Percentiles rank a stretch among this genome's conserved stretches.
These are phyloP conservation scores for Pestalotiopsis sp. DNA, from an alignment of 2,329 filamentous ascomycete species.

Conservation along the genomic window DNA sequence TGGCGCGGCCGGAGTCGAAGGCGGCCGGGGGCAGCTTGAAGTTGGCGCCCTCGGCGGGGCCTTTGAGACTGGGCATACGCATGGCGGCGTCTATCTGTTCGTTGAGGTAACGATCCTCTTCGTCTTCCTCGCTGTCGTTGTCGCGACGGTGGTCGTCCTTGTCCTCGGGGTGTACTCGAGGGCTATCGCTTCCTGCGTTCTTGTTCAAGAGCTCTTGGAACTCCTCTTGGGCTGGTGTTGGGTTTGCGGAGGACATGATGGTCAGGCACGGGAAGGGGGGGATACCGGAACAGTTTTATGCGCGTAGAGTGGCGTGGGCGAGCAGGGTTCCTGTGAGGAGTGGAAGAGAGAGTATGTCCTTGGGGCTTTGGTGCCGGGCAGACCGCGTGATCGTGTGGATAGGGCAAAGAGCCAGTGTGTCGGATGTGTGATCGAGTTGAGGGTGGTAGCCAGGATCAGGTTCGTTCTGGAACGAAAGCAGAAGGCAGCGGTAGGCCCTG, in stretches of 20 bases:
- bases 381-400: slow-evolving; percentile 3
- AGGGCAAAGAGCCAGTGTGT: slow-evolving; percentile 10
- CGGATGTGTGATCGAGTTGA: slow-evolving; percentile 1
- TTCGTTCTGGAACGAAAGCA: slow-evolving; percentile 13
- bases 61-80: slow-evolving; percentile 60
- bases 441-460: slow-evolving; percentile 10
- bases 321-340: slow-evolving; percentile 2
- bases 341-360: background rate
- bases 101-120: slow-evolving; percentile 56
- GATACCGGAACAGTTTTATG: slow-evolving; percentile 22
- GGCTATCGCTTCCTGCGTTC: slow-evolving; percentile 44
- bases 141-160: slow-evolving; percentile 48
- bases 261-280: slow-evolving; percentile 18
- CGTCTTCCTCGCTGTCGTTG: slow-evolving; percentile 54
- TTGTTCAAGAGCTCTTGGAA: slow-evolving; percentile 65
- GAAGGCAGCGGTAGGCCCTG: slow-evolving; percentile 12
- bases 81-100: slow-evolving; percentile 64
- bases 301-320: background rate
- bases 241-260: slow-evolving; percentile 51
- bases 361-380: slow-evolving; percentile 11
- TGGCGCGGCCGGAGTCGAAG: slow-evolving; percentile 71
- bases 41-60: slow-evolving; percentile 44
- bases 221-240: slow-evolving; percentile 66
- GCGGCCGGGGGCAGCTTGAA: slow-evolving; percentile 64
- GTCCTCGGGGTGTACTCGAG: slow-evolving; percentile 61